Percentiles rank a stretch among this genome's conserved stretches.
phyloP scores from a whole-genome alignment of 805 yeast genomes.

The Brettanomyces anomalus region DNA sequence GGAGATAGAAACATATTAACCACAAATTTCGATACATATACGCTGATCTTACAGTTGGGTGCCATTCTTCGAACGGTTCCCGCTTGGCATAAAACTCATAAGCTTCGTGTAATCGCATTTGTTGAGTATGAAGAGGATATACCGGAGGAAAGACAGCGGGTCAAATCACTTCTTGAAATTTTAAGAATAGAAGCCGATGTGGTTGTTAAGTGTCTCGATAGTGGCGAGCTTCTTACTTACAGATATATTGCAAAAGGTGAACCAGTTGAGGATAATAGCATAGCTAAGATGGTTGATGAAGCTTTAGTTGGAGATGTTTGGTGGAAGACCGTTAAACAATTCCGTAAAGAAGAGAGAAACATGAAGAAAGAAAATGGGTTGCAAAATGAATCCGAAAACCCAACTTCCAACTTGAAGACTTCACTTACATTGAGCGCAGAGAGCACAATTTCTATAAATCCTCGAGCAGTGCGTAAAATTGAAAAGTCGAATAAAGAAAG shows the following conservation, averaged over 20 bases:
- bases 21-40: constrained; percentile 92
- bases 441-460: constrained; percentile 12
- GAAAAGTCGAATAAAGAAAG: constrained; percentile 28
- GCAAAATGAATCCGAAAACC: background rate
- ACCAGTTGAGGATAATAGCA: constrained; percentile 22
- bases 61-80: constrained; percentile 91
- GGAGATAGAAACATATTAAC: constrained; percentile 56
- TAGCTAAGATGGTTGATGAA: constrained; percentile 38
- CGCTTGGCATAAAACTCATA: constrained; percentile 76
- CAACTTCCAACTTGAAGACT: background rate
- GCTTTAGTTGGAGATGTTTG: constrained; percentile 60
- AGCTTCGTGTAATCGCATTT: constrained; percentile 75
- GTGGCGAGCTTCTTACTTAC: constrained; percentile 49
- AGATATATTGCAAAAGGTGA: constrained; percentile 71
- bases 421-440: background rate
- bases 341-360: constrained; percentile 33
- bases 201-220: constrained; percentile 61
- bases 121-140: constrained; percentile 72
- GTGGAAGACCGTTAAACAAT: constrained; percentile 69
- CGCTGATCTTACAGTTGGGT: constrained; percentile 86
- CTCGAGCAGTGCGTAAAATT: constrained; percentile 21
- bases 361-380: background rate
- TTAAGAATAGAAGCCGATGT: constrained; percentile 72
- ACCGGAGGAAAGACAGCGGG: constrained; percentile 56
- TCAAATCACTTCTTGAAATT: constrained; percentile 56